Evolutionary conservation across 2,329 filamentous ascomycete genomes (phyloP).

Genomic region (Diaporthe sp.): DNA sequence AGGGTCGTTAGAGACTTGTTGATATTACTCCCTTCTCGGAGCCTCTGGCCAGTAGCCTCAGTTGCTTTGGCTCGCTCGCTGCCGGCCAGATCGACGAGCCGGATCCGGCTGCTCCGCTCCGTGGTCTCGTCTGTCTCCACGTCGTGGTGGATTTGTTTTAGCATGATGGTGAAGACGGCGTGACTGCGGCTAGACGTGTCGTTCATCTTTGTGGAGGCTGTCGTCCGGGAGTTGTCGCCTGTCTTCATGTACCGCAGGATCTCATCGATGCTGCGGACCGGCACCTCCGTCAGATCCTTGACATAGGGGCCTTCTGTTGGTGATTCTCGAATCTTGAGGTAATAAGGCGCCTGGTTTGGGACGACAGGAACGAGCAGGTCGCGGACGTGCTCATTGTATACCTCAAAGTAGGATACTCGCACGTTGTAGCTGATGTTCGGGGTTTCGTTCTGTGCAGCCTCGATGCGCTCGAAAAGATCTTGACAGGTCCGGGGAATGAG

Average conservation of each 20-base stretch:
- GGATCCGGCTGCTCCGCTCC: slow-evolving; percentile 91
- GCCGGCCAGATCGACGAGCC: slow-evolving; percentile 93
- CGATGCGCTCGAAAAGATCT: slow-evolving; percentile 94
- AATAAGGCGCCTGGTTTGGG: slow-evolving; percentile 80
- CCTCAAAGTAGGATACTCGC: slow-evolving; percentile 97
- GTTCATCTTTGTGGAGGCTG: slow-evolving; percentile 98
- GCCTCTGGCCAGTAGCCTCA: slow-evolving; percentile 89
- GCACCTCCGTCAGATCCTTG: slow-evolving; percentile 93
- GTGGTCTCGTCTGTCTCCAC: slow-evolving; percentile 98
- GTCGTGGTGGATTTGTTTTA: slow-evolving; percentile 98
- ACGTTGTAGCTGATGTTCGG: slow-evolving; percentile 97
- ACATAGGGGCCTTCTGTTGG: slow-evolving; percentile 96
- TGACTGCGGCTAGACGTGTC: slow-evolving; percentile 97
- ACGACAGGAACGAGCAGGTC: slow-evolving; percentile 84
- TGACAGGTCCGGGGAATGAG: slow-evolving; percentile 96
- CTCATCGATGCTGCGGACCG: slow-evolving; percentile 87
- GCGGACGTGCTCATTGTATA: slow-evolving; percentile 99
- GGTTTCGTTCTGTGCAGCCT: slow-evolving; percentile 78
- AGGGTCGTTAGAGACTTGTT: slow-evolving; percentile 98
- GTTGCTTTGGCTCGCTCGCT: slow-evolving; percentile 96
- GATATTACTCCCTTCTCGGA: slow-evolving; percentile 97
- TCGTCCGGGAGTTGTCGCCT: slow-evolving; percentile 88
- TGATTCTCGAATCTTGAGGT: slow-evolving; percentile 96
- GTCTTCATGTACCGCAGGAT: slow-evolving; percentile 91
- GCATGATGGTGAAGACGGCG: slow-evolving; percentile 96